Evolutionary conservation across 768 basidiomycete genomes (phyloP), one percentile per base, ranked within the genome.

Genomic region (Tulasnella sp.): DNA sequence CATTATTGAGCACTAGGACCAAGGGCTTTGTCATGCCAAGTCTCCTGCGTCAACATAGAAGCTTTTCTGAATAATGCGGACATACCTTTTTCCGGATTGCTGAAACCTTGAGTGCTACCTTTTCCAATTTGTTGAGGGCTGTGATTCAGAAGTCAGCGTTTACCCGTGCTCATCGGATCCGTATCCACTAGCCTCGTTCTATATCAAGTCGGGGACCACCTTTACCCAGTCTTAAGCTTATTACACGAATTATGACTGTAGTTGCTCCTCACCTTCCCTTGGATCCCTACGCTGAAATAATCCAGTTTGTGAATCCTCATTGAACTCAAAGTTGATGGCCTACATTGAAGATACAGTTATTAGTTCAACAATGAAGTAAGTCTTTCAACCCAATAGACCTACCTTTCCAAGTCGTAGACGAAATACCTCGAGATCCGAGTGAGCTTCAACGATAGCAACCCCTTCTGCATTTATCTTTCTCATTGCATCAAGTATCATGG

Each of bases 371-470:
- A 12, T 48, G 34, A 41, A 10, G 15, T 7, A 44, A 1, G 5
- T 12, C 7, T 19, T 2, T n/a, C 25, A 20, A 22, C 1, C 15
- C 15, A 28, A 16, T 31, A 22, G 5, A 13, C 39, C n/a, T 16
- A 51, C 49, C 64, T 88, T 88, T 41, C 89, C 89, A 22, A 93
- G 71, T 35, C 87, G 77, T 34, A 90, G 71, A 50, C 82, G 73
- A 67, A 92, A 88, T 28, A 91, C 83, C 63, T 89, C 84, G 15
- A 91, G 70, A 65, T 89, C 84, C 16, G 83, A 83, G 64, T 89
- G 86, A 12, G 82, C 87, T 61, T 86, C 84, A 60, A 79, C 81
- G 68, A 87, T 73, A 7, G 81, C 76, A 24, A 83, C 75, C 3
- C 83, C 76, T 33, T 78, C 75, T 3, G 86, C 88, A 47, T 78